Conservation (phyloP, 2,329 filamentous ascomycete genomes). For the Knoxdaviesia capensis region DNA sequence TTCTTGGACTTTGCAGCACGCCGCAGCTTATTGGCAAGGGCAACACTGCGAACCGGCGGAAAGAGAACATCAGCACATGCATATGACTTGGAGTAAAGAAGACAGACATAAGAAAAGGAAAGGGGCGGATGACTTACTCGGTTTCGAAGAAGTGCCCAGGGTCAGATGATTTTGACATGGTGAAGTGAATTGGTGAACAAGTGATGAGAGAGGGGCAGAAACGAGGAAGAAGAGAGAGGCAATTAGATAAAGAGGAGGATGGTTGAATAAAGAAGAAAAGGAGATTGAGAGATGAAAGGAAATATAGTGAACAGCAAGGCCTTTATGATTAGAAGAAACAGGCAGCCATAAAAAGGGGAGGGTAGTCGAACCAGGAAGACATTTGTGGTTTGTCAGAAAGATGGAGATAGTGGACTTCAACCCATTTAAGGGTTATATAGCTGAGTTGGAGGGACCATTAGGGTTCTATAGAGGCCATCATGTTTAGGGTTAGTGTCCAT, state of each 20-base stretch:
- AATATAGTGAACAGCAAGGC: not conserved
- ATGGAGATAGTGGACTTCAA: too few species aligned
- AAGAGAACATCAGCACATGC: not conserved
- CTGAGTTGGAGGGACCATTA: too few species aligned
- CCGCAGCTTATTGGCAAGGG: conserved; percentile 27
- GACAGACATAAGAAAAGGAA: not conserved
- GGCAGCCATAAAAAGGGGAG: not conserved
- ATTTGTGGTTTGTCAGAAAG: too few species aligned
- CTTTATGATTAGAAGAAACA: not conserved
- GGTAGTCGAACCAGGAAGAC: too few species aligned
- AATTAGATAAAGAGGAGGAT: not conserved
- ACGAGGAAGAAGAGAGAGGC: not conserved
- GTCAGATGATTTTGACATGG: conserved; percentile 31
- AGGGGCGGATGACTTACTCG: conserved; percentile 35
- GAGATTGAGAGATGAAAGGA: not conserved
- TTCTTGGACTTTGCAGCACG: conserved; percentile 56
- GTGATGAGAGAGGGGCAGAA: not conserved
- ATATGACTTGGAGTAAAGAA: not conserved
- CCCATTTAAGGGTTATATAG: too few species aligned
- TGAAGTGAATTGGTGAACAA: not conserved
- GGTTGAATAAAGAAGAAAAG: not conserved
- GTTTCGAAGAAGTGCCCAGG: conserved; percentile 83
- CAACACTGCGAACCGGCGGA: conserved; percentile 18
- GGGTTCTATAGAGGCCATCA: too few species aligned
- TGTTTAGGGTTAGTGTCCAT: too few species aligned